Evolutionary conservation across 352 stramenopile species (phyloP), one percentile per base, ranked within the genome.

Genomic region (Globisporangium heterothallicum): DNA sequence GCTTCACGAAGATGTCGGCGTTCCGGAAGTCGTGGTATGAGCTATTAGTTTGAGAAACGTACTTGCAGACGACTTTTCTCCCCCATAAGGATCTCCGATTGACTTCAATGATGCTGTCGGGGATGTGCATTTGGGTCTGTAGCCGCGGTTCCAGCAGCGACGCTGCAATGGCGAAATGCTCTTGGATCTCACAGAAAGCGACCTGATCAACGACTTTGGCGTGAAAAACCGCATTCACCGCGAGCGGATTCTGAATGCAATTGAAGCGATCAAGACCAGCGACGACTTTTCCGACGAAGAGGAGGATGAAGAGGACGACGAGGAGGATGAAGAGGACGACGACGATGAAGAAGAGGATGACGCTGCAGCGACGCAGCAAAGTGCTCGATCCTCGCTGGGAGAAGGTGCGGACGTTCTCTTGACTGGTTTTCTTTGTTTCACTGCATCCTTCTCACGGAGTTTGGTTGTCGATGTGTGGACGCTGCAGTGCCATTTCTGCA

Each of bases 151-250:
- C 41, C 68, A 87, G 44, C 72, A 86, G 44, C 69, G 66, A 0
- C 72, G 72, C 6, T 90, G 78, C 51, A 84, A 75, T 12, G 81
- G 81, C 0, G 76, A 86, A 43, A 82, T 85, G 67, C 52, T 92
- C 4, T 54, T 89, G 0, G 72, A 85, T 3, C 61, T 92, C 49
- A 82, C 73, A 0, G 81, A 92, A 53, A 84, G 66, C 43, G 77
- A 89, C 38, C 64, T 92, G 14, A 80, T 88, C 45, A 87, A 88
- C 45, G 78, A 89, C 51, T 84, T 87, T 46, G 76, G 68, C 21
- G 73, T 92, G 36, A 78, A 74, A 50, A 80, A 84, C 41, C 72
- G 78, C 22, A 46, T 82, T 18, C 66, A 85, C 14, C 78, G 78
- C 6, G 76, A 92, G 42, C 68, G 75, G 5, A 88, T 92, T 42